These are phyloP conservation scores for Annulohypoxylon nitens DNA, from an alignment of 495 filamentous ascomycete genomes.

Conservation along the genomic window DNA sequence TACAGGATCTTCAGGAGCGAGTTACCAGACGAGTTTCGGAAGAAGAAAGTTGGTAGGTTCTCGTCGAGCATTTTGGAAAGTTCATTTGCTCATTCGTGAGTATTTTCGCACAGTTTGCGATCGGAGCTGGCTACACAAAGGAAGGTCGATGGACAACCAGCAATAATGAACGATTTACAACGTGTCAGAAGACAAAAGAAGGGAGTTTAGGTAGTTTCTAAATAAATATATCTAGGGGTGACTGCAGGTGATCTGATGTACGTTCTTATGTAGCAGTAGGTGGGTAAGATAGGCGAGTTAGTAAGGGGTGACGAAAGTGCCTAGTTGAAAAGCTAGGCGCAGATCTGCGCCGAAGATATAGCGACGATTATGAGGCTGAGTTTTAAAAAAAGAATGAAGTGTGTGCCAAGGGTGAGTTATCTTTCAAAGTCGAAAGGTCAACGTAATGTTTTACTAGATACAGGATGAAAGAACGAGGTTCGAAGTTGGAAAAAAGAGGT, in stretches of 20 bases:
- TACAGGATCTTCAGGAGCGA: slow-evolving; percentile 70
- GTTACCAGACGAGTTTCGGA: slow-evolving; percentile 58
- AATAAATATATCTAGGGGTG: slow-evolving; percentile 22
- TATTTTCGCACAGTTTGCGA: slow-evolving; percentile 6
- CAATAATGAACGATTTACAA: slow-evolving; percentile 2
- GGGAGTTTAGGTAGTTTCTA: neutral
- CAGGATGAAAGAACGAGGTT: neutral
- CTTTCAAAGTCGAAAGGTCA: slow-evolving; percentile 6
- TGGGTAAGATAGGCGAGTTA: slow-evolving; percentile 14
- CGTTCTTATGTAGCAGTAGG: neutral
- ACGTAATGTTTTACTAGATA: slow-evolving; percentile 13
- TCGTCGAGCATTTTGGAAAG: slow-evolving; percentile 84
- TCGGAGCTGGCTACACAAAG: slow-evolving; percentile 16
- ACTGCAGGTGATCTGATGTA: slow-evolving; percentile 35
- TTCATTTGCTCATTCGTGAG: slow-evolving; percentile 17
- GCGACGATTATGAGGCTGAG: slow-evolving; percentile 41
- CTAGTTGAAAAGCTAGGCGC: slow-evolving; percentile 30
- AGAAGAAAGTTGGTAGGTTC: slow-evolving; percentile 78
- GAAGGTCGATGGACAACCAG: neutral
- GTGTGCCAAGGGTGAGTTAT: slow-evolving; percentile 27
- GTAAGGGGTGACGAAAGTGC: slow-evolving; percentile 21
- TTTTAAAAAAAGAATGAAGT: slow-evolving; percentile 28
- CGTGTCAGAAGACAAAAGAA: slow-evolving; percentile 16
- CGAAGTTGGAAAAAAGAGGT: neutral
- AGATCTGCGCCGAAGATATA: slow-evolving; percentile 13